Evolutionary conservation across 1,284 basidiomycete species (phyloP).

Genomic region (Microbotryomycetes sp.): DNA sequence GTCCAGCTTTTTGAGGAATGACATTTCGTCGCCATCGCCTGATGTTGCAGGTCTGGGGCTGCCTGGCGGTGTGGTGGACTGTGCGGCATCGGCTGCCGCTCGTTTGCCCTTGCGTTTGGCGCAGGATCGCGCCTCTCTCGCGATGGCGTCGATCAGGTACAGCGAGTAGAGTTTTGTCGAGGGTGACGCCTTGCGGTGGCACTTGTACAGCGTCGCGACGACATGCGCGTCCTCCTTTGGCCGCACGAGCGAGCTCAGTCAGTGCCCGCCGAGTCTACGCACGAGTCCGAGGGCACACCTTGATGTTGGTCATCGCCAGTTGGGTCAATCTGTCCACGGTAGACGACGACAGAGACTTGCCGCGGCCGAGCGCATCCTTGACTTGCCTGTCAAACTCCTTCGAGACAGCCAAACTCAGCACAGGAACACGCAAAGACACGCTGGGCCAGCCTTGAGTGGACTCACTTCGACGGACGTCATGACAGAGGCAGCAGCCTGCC

Average conservation of each 20-base stretch:
- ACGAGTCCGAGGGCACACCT: background rate
- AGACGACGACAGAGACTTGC: slow-evolving; percentile 65
- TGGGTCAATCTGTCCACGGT: slow-evolving; percentile 69
- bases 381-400: slow-evolving; percentile 71
- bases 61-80: slow-evolving; percentile 15
- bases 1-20: slow-evolving; percentile 77
- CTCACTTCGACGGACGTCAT: slow-evolving; percentile 16
- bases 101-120: slow-evolving; percentile 65
- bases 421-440: background rate
- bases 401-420: background rate
- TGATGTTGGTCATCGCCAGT: slow-evolving; percentile 60
- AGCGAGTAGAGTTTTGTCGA: slow-evolving; percentile 68
- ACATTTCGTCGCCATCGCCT: slow-evolving; percentile 46
- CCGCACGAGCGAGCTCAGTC: background rate
- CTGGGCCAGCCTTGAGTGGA: background rate
- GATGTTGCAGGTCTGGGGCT: background rate
- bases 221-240: slow-evolving; percentile 69
- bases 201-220: slow-evolving; percentile 73
- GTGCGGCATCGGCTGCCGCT: background rate
- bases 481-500: background rate
- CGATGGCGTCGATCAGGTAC: slow-evolving; percentile 82
- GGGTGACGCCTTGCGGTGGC: slow-evolving; percentile 64
- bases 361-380: slow-evolving; percentile 67
- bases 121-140: slow-evolving; percentile 65
- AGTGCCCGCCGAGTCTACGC: background rate